Evolutionary conservation across 257 asterid species (phyloP), one percentile per base, ranked within the genome.

Genomic region (Cruciata laevipes): DNA sequence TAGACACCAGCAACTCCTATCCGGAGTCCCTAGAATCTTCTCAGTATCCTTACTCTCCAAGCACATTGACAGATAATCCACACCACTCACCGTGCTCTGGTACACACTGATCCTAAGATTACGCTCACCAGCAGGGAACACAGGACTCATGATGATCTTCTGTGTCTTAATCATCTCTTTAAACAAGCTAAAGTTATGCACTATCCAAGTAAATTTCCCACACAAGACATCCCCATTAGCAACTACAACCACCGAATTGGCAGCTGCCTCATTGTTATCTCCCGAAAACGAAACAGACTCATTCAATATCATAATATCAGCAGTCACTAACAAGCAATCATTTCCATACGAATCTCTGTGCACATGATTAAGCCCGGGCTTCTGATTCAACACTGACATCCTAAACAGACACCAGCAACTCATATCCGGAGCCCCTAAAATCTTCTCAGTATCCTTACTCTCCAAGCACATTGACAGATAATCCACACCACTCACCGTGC

Each of bases 361-460:
- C n/a, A n/a, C n/a, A n/a, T n/a, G n/a, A n/a, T n/a, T n/a, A n/a
- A n/a, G n/a, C n/a, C n/a, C n/a, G n/a, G n/a, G n/a, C n/a, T n/a
- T n/a, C n/a, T n/a, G n/a, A n/a, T n/a, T n/a, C n/a, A 94, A 83
- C 75, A 87, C 95, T 3, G 95, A 94, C 99, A 94, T 94, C 86
- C 99, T 87, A 85, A 94, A 94, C 85, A 90, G 76, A 78, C 99
- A 94, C 99, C 98, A 94, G 74, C 99, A 94, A 86, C 98, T 94
- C 87, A 87, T 91, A 76, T 90, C 99, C 0, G 84, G 71, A 55
- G 71, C 73, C 80, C 80, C 76, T 57, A 78, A 52, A 3, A 83
- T 83, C 79, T 88, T 94, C 88, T 94, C 99, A 0, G 98, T 90
- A 75, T 94, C 99, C 83, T 90, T 94, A 75, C 99, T 94, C 88